Conservation (phyloP, 2,329 filamentous ascomycete species). For the Fusarium nelsonii region DNA sequence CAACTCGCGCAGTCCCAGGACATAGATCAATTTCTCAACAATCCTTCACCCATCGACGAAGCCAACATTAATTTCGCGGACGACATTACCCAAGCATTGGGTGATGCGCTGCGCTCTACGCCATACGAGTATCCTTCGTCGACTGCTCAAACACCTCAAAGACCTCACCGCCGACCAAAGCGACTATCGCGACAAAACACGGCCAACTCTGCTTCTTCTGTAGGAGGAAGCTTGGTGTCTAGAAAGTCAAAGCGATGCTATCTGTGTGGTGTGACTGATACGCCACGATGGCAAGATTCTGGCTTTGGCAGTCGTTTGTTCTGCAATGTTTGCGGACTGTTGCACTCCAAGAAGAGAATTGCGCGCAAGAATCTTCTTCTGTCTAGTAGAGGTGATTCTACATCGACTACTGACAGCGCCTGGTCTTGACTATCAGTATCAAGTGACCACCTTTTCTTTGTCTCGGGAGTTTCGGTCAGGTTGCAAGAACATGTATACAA, state of each 20-base stretch:
- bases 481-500: not conserved
- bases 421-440: not conserved
- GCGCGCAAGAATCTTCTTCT: not conserved
- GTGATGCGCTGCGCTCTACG: not conserved
- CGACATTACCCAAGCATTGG: not conserved
- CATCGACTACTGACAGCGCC: not conserved
- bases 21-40: conserved; percentile 6
- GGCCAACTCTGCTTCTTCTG: not conserved
- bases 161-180: not conserved
- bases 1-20: not conserved
- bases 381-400: not conserved
- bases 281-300: not conserved
- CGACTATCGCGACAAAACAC: not conserved
- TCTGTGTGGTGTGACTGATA: not conserved
- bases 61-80: not conserved
- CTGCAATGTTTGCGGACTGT: not conserved
- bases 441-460: not conserved
- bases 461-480: not conserved
- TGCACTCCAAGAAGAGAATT: not conserved
- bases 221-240: not conserved
- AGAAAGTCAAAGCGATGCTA: not conserved
- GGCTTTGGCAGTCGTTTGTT: not conserved
- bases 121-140: not conserved
- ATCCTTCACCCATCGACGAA: not conserved
- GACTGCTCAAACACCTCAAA: not conserved